A percentile compares a stretch with the other conserved stretches of the same genome.
phyloP scores from a whole-genome alignment of 2,329 filamentous ascomycete genomes.

The Clarireedia homoeocarpa region DNA sequence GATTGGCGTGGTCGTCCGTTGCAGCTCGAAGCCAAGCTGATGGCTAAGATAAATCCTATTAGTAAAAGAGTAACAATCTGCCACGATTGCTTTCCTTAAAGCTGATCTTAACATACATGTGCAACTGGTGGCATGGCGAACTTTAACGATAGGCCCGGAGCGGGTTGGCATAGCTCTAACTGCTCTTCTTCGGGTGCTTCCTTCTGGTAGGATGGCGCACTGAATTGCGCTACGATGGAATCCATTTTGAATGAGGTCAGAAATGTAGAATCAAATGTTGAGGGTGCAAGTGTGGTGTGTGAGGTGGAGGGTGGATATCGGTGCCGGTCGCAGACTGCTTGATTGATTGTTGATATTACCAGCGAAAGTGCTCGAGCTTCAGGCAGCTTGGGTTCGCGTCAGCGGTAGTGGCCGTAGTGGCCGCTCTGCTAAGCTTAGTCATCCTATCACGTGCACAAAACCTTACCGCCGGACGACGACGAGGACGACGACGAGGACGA shows the following conservation, averaged over 20 bases:
- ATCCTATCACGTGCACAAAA: too few species aligned
- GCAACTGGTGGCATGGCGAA: conserved; percentile 92
- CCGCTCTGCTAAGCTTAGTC: not conserved
- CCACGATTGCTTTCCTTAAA: not conserved
- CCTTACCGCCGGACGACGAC: not conserved
- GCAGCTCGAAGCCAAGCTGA: conserved; percentile 92
- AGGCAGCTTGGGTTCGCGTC: conserved; percentile 24
- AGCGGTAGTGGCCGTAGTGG: not conserved
- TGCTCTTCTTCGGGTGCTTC: conserved; percentile 68
- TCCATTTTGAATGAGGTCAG: conserved; percentile 55
- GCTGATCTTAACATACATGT: conserved; percentile 55
- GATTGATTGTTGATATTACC: conserved; percentile 17
- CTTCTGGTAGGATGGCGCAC: conserved; percentile 63
- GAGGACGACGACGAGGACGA: too few species aligned
- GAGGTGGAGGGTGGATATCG: not conserved
- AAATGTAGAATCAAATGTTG: not conserved
- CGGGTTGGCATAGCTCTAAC: conserved; percentile 62
- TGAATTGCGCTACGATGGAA: conserved; percentile 86
- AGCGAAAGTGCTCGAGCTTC: conserved; percentile 2
- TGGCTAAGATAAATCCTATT: conserved; percentile 44
- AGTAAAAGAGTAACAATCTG: conserved; percentile 58
- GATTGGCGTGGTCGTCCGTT: conserved; percentile 96
- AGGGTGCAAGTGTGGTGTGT: not conserved
- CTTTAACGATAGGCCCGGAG: conserved; percentile 76
- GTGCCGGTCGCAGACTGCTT: conserved; percentile 8